phyloP scores from a whole-genome alignment of 768 basidiomycete genomes.

The Tricholoma saponaceum region DNA sequence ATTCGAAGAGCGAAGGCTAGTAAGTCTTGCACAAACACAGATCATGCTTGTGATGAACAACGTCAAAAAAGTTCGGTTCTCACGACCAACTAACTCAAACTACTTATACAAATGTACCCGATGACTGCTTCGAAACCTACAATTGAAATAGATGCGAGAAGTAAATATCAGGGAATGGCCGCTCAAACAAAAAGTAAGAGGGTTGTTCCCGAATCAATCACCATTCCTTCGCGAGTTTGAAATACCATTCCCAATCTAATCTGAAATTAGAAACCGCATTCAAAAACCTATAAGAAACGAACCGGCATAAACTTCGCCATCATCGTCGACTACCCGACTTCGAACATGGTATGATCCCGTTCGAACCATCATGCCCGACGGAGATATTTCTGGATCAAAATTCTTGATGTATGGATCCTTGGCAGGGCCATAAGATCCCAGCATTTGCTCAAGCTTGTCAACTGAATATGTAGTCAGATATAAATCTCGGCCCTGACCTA shows the following conservation, averaged over 20 bases:
- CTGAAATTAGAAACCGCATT: neutral
- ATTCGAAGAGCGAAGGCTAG: neutral
- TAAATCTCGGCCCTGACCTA: neutral
- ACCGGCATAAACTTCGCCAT: constrained; percentile 78
- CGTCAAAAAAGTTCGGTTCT: neutral
- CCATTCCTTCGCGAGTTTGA: constrained; percentile 95
- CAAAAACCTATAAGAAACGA: constrained; percentile 19
- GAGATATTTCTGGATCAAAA: constrained; percentile 69
- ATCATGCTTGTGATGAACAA: neutral
- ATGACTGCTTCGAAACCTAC: constrained; percentile 13
- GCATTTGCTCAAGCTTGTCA: constrained; percentile 91
- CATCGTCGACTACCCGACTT: constrained; percentile 87
- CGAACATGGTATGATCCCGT: constrained; percentile 72
- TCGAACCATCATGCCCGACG: constrained; percentile 81
- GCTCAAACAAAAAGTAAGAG: constrained; percentile 1
- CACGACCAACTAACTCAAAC: neutral
- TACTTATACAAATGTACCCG: constrained; percentile 7
- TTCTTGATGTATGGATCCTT: constrained; percentile 69
- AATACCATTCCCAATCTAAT: constrained; percentile 81
- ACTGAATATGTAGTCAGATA: constrained; percentile 40
- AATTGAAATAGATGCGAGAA: constrained; percentile 8
- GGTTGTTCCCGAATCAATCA: constrained; percentile 22
- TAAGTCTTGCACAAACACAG: neutral
- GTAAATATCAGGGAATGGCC: constrained; percentile 4
- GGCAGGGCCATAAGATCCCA: constrained; percentile 83